Conservation (phyloP, 495 filamentous ascomycete genomes). For the Xylaria palmicola region DNA sequence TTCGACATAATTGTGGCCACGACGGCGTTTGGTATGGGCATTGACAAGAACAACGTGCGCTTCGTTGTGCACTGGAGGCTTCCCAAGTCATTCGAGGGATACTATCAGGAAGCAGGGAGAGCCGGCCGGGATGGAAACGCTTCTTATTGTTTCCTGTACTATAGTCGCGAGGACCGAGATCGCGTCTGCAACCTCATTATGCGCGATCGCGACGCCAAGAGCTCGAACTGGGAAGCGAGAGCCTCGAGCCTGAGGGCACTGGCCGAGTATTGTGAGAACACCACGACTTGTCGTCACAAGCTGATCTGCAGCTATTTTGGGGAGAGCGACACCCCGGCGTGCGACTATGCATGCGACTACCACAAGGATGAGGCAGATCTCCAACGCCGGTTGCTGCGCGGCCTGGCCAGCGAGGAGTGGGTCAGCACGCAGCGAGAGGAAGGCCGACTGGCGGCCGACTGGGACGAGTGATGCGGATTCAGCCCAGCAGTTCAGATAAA, state of each 20-base stretch:
- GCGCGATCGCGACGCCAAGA: constrained; percentile 36
- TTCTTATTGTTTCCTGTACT: constrained; percentile 82
- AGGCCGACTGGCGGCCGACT: constrained; percentile 50
- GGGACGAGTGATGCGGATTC: constrained; percentile 34
- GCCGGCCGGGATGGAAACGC: constrained; percentile 89
- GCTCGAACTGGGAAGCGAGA: constrained; percentile 37
- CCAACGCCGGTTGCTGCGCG: constrained; percentile 59
- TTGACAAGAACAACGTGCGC: constrained; percentile 89
- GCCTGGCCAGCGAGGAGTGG: constrained; percentile 70
- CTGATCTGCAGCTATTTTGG: constrained; percentile 81
- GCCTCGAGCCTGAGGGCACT: constrained; percentile 55
- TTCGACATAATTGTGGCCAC: constrained; percentile 94
- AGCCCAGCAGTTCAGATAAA: background rate
- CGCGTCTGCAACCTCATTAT: constrained; percentile 59
- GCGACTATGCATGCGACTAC: constrained; percentile 86
- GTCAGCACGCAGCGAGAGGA: constrained; percentile 67
- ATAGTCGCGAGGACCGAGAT: constrained; percentile 79
- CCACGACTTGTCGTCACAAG: constrained; percentile 68
- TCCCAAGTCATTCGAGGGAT: constrained; percentile 90
- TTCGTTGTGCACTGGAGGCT: constrained; percentile 94
- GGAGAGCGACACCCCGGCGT: constrained; percentile 60
- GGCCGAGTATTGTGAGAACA: constrained; percentile 78
- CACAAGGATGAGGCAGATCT: constrained; percentile 72
- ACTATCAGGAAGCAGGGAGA: constrained; percentile 92
- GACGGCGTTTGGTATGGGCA: constrained; percentile 96